Conservation (phyloP, 805 yeast genomes). For the Starmerella bombicola region DNA sequence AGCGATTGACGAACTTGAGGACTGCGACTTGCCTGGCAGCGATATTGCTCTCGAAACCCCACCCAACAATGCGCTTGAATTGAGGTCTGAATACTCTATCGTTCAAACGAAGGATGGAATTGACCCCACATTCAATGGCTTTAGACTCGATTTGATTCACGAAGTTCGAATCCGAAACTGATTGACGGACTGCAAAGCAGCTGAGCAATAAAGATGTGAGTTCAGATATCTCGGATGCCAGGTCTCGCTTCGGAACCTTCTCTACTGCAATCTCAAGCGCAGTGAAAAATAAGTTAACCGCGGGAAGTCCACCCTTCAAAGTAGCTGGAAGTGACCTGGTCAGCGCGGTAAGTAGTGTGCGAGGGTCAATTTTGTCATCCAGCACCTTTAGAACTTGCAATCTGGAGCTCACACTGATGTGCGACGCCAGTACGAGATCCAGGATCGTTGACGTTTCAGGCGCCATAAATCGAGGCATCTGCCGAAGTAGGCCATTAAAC, state of each 20-base stretch:
- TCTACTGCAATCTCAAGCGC: conserved; percentile 56
- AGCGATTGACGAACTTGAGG: conserved; percentile 71
- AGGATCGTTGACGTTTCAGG: conserved; percentile 56
- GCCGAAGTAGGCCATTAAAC: conserved; percentile 60
- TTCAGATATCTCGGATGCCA: conserved; percentile 53
- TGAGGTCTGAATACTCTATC: conserved; percentile 89
- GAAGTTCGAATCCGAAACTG: conserved; percentile 4
- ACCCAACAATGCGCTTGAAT: conserved; percentile 71
- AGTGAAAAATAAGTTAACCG: conserved; percentile 60
- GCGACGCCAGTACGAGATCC: conserved; percentile 34
- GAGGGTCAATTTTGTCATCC: conserved; percentile 53
- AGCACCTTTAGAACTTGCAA: conserved; percentile 39
- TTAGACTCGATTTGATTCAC: conserved; percentile 68
- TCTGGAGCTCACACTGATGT: conserved; percentile 47
- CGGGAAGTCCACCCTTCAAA: conserved; percentile 26
- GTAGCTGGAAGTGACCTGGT: conserved; percentile 48
- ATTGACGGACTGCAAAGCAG: conserved; percentile 48
- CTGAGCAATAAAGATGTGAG: conserved; percentile 58
- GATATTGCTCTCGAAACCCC: conserved; percentile 60
- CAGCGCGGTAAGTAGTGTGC: conserved; percentile 49
- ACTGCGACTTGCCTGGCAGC: conserved; percentile 55
- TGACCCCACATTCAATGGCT: conserved; percentile 58
- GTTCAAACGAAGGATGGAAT: conserved; percentile 76
- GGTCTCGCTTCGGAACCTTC: conserved; percentile 56
- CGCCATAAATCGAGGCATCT: conserved; percentile 73